phyloP scores from a whole-genome alignment of 805 yeast species.

The Scheffersomyces amazonensis region DNA sequence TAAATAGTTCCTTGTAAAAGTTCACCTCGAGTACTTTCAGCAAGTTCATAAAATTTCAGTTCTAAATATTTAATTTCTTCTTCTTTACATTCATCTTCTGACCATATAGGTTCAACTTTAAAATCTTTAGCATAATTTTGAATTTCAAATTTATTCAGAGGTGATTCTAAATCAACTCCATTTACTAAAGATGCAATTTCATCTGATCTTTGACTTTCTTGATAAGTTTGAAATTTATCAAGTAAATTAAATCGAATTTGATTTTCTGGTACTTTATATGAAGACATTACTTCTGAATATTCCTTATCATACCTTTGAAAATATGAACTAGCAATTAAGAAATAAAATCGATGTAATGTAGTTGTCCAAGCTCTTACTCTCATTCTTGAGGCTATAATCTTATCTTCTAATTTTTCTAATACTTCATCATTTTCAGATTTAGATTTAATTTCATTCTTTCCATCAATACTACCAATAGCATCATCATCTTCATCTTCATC shows the following conservation, averaged over 20 bases:
- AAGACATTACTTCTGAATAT: constrained; percentile 21
- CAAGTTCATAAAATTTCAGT: constrained; percentile 27
- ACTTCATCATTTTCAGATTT: constrained; percentile 7
- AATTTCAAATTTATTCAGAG: constrained; percentile 6
- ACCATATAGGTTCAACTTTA: neutral
- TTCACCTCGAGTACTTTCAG: constrained; percentile 32
- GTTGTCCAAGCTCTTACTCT: constrained; percentile 53
- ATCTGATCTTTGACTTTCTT: constrained; percentile 10
- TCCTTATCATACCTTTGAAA: constrained; percentile 48
- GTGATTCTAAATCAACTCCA: constrained; percentile 10
- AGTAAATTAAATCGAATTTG: constrained; percentile 1
- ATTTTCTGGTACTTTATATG: constrained; percentile 7
- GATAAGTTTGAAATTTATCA: constrained; percentile 4
- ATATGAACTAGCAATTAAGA: constrained; percentile 72
- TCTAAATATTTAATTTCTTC: constrained; percentile 22
- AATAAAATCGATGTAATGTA: constrained; percentile 70
- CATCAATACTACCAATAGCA: constrained; percentile 6
- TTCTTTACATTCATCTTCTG: constrained; percentile 1
- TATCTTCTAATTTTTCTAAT: constrained; percentile 18
- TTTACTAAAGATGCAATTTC: constrained; percentile 21
- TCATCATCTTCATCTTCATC: constrained; percentile 18
- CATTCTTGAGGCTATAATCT: constrained; percentile 16
- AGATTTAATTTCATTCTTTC: constrained; percentile 1
- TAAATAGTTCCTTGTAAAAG: constrained; percentile 28
- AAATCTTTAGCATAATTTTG: constrained; percentile 1